A percentile compares a stretch with the other conserved stretches of the same genome.
These are phyloP conservation scores for Purpureocillium takamizusanense DNA, from an alignment of 2,329 filamentous ascomycete species.

Conservation along the genomic window DNA sequence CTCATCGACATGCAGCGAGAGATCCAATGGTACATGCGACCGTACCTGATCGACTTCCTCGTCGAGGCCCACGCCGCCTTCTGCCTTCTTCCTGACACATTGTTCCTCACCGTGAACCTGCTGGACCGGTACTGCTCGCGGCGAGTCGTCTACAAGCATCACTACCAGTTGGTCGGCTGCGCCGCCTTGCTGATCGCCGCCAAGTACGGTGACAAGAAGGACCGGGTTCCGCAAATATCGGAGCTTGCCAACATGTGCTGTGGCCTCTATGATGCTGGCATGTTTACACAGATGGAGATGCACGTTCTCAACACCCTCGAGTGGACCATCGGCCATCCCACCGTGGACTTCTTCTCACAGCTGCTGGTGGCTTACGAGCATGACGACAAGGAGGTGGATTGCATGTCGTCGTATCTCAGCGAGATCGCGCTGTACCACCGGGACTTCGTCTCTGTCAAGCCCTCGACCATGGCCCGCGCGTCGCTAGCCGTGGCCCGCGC, in stretches of 20 bases:
- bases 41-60: constrained; percentile 95
- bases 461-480: constrained; percentile 82
- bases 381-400: constrained; percentile 78
- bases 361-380: constrained; percentile 73
- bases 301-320: constrained; percentile 95
- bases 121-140: constrained; percentile 97
- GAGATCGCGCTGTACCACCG: constrained; percentile 95
- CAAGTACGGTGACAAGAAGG: constrained; percentile 98
- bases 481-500: constrained; percentile 80
- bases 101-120: constrained; percentile 94
- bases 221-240: constrained; percentile 92
- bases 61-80: constrained; percentile 96
- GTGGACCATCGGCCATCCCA: constrained; percentile 93
- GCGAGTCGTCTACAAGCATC: constrained; percentile 95
- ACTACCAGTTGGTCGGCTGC: constrained; percentile 96
- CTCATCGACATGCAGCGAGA: constrained; percentile 98
- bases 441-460: constrained; percentile 88
- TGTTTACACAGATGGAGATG: constrained; percentile 99
- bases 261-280: constrained; percentile 94
- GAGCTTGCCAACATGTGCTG: constrained; percentile 99
- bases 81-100: constrained; percentile 83
- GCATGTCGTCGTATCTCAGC: constrained; percentile 89
- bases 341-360: constrained; percentile 88
- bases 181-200: constrained; percentile 91
- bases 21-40: constrained; percentile 99